These are phyloP conservation scores for Gnomoniopsis sp. DNA, from an alignment of 2,329 filamentous ascomycete genomes.

Conservation along the genomic window DNA sequence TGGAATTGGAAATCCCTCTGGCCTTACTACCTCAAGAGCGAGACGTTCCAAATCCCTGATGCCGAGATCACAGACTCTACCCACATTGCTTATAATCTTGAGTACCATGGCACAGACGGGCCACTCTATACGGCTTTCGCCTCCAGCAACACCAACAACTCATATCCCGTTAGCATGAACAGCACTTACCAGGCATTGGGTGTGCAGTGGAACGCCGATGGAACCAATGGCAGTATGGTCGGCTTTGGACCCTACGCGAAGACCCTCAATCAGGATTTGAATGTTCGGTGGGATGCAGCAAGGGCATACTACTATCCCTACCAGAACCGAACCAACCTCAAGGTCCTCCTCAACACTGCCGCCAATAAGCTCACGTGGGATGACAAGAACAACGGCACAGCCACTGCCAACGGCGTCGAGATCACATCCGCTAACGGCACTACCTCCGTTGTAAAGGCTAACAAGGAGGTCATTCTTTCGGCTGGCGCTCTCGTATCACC, in stretches of 20 bases:
- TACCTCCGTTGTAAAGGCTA: slow-evolving; percentile 1
- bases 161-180: slow-evolving; percentile 29
- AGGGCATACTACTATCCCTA: slow-evolving; percentile 44
- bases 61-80: background rate
- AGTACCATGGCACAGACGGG: slow-evolving; percentile 26
- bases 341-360: slow-evolving; percentile 38
- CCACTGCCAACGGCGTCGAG: slow-evolving; percentile 27
- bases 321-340: slow-evolving; percentile 35
- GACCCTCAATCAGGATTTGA: slow-evolving; percentile 34
- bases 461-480: slow-evolving; percentile 53
- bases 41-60: slow-evolving; percentile 20
- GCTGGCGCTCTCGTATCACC: slow-evolving; percentile 57
- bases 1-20: slow-evolving; percentile 25
- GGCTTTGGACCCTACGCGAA: slow-evolving; percentile 39
- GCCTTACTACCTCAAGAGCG: slow-evolving; percentile 33
- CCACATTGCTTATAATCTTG: slow-evolving; percentile 19
- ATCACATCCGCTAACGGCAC: slow-evolving; percentile 25
- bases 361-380: slow-evolving; percentile 37
- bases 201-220: slow-evolving; percentile 35
- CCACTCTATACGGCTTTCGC: slow-evolving; percentile 28
- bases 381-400: slow-evolving; percentile 4
- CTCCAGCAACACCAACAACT: slow-evolving; percentile 21
- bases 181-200: slow-evolving; percentile 31
- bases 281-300: slow-evolving; percentile 42
- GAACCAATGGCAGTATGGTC: slow-evolving; percentile 39